phyloP scores from a whole-genome alignment of 2,329 filamentous ascomycete species.

The Chaetothyriales sp. region DNA sequence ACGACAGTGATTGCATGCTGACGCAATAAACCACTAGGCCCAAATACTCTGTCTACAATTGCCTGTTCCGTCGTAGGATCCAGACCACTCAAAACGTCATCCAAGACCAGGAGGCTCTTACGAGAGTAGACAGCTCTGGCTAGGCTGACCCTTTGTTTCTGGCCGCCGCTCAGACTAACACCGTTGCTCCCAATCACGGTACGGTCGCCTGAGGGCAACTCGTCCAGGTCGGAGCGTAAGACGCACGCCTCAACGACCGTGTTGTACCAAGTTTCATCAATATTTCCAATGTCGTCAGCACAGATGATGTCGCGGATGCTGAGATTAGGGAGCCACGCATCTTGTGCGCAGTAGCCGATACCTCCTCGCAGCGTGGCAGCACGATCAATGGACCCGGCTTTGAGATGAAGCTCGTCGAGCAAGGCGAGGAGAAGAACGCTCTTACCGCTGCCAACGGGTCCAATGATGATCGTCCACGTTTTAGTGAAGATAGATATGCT shows the following conservation, averaged over 20 bases:
- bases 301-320: slow-evolving; percentile 17
- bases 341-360: no score
- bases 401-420: slow-evolving; percentile 12
- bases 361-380: no score
- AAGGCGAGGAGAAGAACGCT: slow-evolving; percentile 15
- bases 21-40: slow-evolving; percentile 32
- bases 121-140: slow-evolving; percentile 40
- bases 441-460: slow-evolving; percentile 20
- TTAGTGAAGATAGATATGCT: no score
- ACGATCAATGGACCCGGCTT: slow-evolving; percentile 12
- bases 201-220: slow-evolving; percentile 14
- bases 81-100: slow-evolving; percentile 40
- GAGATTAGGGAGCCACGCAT: slow-evolving; percentile 15
- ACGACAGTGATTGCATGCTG: slow-evolving; percentile 28
- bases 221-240: slow-evolving; percentile 15
- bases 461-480: slow-evolving; percentile 19
- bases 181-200: slow-evolving; percentile 18
- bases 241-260: slow-evolving; percentile 18
- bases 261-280: slow-evolving; percentile 18
- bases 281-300: slow-evolving; percentile 6
- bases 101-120: slow-evolving; percentile 35
- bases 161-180: slow-evolving; percentile 20
- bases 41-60: slow-evolving; percentile 36
- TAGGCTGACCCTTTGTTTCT: slow-evolving; percentile 26
- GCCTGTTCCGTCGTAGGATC: slow-evolving; percentile 37